Conservation (phyloP, 2,329 filamentous ascomycete species). For the Fusarium buxicola region DNA sequence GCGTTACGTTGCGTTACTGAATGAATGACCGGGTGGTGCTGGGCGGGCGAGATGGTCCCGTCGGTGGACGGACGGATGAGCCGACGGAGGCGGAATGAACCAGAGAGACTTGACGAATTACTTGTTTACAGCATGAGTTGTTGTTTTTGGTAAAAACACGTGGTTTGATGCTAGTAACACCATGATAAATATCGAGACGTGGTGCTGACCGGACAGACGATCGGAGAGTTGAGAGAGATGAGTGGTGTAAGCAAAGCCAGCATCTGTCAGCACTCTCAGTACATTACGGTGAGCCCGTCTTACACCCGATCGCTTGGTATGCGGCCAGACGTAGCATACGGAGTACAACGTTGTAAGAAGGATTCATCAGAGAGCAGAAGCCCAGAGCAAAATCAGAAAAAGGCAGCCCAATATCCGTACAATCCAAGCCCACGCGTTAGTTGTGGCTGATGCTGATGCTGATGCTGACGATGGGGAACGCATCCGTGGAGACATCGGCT, state of each 20-base stretch:
- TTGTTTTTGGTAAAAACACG: slow-evolving; percentile 11
- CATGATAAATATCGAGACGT: slow-evolving; percentile 1
- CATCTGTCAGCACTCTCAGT: background rate
- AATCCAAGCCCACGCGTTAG: slow-evolving; percentile 15
- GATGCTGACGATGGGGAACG: slow-evolving; percentile 8
- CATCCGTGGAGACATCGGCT: slow-evolving; percentile 15
- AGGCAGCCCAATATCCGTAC: background rate
- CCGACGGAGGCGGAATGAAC: background rate
- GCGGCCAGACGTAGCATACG: background rate
- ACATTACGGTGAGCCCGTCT: background rate
- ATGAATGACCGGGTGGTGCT: background rate
- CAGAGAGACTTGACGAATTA: slow-evolving; percentile 2
- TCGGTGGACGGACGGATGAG: slow-evolving; percentile 5
- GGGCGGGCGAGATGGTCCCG: background rate
- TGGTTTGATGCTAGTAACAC: background rate
- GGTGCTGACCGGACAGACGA: background rate
- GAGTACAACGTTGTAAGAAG: slow-evolving; percentile 32
- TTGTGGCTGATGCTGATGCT: slow-evolving; percentile 39
- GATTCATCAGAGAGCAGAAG: background rate
- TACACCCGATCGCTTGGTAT: background rate
- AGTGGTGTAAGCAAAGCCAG: background rate
- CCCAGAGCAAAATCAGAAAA: background rate
- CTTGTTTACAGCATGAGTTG: background rate
- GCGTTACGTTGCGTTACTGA: background rate
- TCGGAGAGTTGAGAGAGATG: background rate